A percentile compares a stretch with the other conserved stretches of the same genome.
Conservation (phyloP, 176 grass and related monocot species). For the Paspalum vaginatum region DNA sequence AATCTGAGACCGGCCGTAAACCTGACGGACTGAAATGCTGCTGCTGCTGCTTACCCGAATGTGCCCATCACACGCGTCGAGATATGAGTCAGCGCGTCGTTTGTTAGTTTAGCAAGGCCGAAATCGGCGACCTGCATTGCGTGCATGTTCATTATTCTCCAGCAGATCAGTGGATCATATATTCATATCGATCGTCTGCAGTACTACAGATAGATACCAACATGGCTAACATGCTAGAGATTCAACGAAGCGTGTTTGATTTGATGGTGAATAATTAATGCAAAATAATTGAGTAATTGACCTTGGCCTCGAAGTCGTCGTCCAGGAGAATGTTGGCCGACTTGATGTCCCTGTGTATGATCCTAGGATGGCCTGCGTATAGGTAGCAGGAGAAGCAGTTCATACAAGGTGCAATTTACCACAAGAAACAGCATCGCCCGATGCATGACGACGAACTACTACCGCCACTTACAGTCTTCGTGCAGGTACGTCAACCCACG, state of each 20-base stretch:
- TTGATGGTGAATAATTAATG: not conserved
- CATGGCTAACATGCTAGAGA: too few relatives aligned
- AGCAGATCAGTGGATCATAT: too few relatives aligned
- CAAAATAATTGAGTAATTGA: not conserved
- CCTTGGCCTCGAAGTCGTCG: conserved; percentile 82
- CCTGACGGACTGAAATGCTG: not conserved
- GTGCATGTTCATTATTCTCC: not conserved
- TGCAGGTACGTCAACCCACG: conserved; percentile 87
- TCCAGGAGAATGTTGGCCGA: conserved; percentile 93
- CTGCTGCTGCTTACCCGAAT: conserved; percentile 6
- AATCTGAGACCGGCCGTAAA: not conserved
- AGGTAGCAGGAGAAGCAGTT: not conserved
- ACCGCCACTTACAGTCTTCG: conserved; percentile 80
- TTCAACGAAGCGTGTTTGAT: not conserved
- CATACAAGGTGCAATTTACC: not conserved
- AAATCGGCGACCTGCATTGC: conserved; percentile 69
- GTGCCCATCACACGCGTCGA: conserved; percentile 30
- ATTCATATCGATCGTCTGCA: too few relatives aligned
- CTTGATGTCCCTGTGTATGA: conserved; percentile 97
- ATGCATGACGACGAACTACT: too few relatives aligned
- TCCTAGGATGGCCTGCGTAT: conserved; percentile 79
- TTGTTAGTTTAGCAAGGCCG: conserved; percentile 60
- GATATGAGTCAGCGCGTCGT: not conserved
- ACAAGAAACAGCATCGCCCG: not conserved
- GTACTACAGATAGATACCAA: too few relatives aligned